Evolutionary conservation across 768 basidiomycete genomes (phyloP).

Genomic region (Naganishia vaughanmartiniae): DNA sequence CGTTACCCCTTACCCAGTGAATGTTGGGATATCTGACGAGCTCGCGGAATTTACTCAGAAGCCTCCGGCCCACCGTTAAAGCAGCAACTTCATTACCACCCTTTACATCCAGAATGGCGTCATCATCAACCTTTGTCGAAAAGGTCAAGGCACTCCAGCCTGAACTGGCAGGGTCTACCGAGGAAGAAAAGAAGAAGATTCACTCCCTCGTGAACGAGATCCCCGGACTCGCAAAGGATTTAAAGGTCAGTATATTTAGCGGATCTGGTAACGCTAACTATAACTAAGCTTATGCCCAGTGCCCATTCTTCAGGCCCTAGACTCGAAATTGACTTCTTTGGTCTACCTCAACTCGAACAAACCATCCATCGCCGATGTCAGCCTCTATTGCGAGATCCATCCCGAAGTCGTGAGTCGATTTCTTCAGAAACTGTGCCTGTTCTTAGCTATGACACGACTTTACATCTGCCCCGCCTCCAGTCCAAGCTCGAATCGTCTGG

Average conservation of each 20-base stretch:
- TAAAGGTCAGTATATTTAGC: conserved; percentile 37
- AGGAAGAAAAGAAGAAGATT: conserved; percentile 46
- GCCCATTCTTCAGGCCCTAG: conserved; percentile 62
- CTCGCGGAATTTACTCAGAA: conserved; percentile 9
- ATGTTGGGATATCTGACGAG: conserved; percentile 16
- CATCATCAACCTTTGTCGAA: conserved; percentile 37
- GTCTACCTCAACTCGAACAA: conserved; percentile 84
- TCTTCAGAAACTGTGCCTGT: not conserved
- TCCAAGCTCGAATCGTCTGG: conserved; percentile 68
- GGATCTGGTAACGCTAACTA: not conserved
- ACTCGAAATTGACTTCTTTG: conserved; percentile 67
- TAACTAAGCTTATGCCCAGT: not conserved
- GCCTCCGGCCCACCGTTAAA: not conserved
- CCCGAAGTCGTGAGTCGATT: conserved; percentile 66
- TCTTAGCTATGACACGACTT: not conserved
- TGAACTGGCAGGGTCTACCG: conserved; percentile 39
- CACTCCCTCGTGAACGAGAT: conserved; percentile 36
- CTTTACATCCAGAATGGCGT: conserved; percentile 36
- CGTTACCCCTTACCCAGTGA: not conserved
- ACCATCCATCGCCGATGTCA: conserved; percentile 84
- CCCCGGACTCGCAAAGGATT: conserved; percentile 40
- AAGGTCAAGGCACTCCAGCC: conserved; percentile 45
- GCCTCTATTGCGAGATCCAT: conserved; percentile 84
- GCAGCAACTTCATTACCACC: not conserved
- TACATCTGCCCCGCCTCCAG: conserved; percentile 52